Evolutionary conservation across 2,329 filamentous ascomycete genomes (phyloP), one percentile per base, ranked within the genome.

Genomic region (Septoria linicola): DNA sequence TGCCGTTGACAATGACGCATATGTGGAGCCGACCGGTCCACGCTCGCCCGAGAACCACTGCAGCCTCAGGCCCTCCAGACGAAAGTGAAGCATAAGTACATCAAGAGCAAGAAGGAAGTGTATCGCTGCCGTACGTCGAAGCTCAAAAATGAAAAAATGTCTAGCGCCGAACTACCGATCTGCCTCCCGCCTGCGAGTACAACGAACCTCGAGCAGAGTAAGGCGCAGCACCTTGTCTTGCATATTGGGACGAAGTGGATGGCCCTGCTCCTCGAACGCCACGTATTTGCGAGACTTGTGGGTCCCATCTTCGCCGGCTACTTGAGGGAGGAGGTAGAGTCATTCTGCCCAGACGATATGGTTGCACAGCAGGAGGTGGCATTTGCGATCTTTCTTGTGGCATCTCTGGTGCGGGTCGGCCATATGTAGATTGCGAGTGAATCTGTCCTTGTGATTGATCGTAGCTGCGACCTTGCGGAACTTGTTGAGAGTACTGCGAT

Each of bases 241-340:
- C 25, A 31, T 32, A 20, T 11, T 31, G 16, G 14, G 25, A 11
- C 6, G 35, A 40, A 14, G 44, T 14, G 14, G 25, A 16, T 3
- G 61, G 51, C 17, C 49, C 54, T 7, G 54, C 53, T 14, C 60
- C 61, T 25, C 61, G 59, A 1, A 63, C 54, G 10, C 65, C 66
- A 21, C 49, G 60, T 11, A 66, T 62, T 16, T 51, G 55, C 7
- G 58, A 56, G 5, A 67, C 35, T 20, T 54, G 51, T 13, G 54
- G 46, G 23, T 60, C 58, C 27, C 37, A 40, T 10, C 36, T 23
- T 25, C 37, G 47, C 11, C 43, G 27, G 31, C 41, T 47, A 13
- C 27, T 49, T 19, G 49, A 44, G 14, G 31, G 17, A 27, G 27
- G 13, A 4, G 59, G 55, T 21, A 57, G 52, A 1, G 63, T 42